Evolutionary conservation across 495 filamentous ascomycete species (phyloP), one percentile per base, ranked within the genome.

Genomic region (Tuber borchii): DNA sequence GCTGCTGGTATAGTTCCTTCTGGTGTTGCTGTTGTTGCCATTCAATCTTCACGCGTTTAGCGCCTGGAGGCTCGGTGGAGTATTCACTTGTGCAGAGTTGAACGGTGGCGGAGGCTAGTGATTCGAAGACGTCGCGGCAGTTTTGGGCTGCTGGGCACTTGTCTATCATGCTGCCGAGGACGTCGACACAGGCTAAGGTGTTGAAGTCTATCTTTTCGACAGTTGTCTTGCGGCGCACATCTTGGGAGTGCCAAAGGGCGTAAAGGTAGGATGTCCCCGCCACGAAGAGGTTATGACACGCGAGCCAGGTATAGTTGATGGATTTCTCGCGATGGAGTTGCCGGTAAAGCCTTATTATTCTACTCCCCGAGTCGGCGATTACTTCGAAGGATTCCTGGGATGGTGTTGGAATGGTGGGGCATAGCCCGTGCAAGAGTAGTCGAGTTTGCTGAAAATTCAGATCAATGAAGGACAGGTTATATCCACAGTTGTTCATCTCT

Each of bases 231-330:
- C 86, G 86, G 2, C 84, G 81, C 0, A 87, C 82, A 9, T 83
- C 77, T 0, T 73, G 84, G 9, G 83, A 85, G 39, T 86, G 85
- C 42, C 85, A 85, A 1, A 88, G 74, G 0, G 85, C 82, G 14
- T 85, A 86, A 20, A 87, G 82, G 71, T 88, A 88, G 75, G 74
- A 88, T 84, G 71, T 87, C 83, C 77, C 86, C 1, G 87, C 87
- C 78, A 86, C 87, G 71, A 87, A 88, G 37, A 87, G 76, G 75
- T 88, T 87, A 73, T 86, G 87, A 48, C 87, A 83, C 0, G 87
- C 87, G 69, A 88, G 82, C 87, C 87, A 88, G 34, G 87, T 87
- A 84, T 87, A 88, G 75, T 88, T 88, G 19, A 88, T 83, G 73
- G 87, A 87, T 48, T 85, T 86, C 43, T 86, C 83, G 14, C 84